phyloP scores from a whole-genome alignment of 2,329 filamentous ascomycete genomes.

The Neopestalotiopsis clavispora region DNA sequence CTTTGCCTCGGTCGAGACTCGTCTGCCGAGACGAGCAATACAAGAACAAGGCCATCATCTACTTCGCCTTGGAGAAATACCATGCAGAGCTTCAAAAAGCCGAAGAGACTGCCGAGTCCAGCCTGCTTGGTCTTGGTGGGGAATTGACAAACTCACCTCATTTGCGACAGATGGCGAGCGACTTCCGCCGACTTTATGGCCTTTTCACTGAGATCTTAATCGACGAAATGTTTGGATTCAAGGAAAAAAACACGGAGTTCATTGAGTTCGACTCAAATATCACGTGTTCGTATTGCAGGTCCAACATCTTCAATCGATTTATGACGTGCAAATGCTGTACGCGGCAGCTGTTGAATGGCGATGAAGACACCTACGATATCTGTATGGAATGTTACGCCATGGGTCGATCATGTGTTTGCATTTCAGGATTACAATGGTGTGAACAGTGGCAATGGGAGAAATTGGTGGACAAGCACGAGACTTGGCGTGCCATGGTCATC shows the following conservation, averaged over 20 bases:
- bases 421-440: slow-evolving; percentile 86
- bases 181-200: slow-evolving; percentile 81
- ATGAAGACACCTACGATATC: slow-evolving; percentile 88
- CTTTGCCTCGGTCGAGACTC: slow-evolving; percentile 83
- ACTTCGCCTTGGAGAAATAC: slow-evolving; percentile 85
- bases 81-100: slow-evolving; percentile 60
- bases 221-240: slow-evolving; percentile 82
- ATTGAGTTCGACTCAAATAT: slow-evolving; percentile 88
- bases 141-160: slow-evolving; percentile 47
- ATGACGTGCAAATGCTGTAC: slow-evolving; percentile 89
- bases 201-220: slow-evolving; percentile 81
- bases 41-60: slow-evolving; percentile 96
- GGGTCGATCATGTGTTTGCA: slow-evolving; percentile 89
- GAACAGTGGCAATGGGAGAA: slow-evolving; percentile 91
- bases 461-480: slow-evolving; percentile 77
- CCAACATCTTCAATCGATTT: slow-evolving; percentile 97
- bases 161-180: slow-evolving; percentile 74
- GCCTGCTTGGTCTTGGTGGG: slow-evolving; percentile 53
- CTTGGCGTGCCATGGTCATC: slow-evolving; percentile 81
- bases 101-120: slow-evolving; percentile 53
- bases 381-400: slow-evolving; percentile 99
- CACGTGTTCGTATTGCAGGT: slow-evolving; percentile 93
- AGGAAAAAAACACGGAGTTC: slow-evolving; percentile 74
- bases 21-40: slow-evolving; percentile 98
- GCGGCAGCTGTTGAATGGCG: slow-evolving; percentile 66